Evolutionary conservation across 768 basidiomycete species (phyloP).

Genomic region (Serendipita indica): DNA sequence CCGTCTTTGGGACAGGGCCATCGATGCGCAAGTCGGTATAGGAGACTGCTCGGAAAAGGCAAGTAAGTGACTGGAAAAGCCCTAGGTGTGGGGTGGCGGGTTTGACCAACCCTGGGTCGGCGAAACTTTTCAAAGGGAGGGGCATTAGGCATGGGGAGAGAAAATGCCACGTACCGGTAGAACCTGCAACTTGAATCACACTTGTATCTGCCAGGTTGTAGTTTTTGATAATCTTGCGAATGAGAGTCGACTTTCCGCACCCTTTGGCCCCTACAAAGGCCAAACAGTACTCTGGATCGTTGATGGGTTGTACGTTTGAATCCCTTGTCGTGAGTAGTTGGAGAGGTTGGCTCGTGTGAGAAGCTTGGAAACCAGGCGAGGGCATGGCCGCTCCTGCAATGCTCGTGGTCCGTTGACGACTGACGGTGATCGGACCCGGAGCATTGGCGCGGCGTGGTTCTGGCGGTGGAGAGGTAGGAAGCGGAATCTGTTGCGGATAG

Average conservation of each 20-base stretch:
- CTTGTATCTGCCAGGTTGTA: constrained; percentile 23
- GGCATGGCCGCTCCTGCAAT: neutral
- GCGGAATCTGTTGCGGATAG: neutral
- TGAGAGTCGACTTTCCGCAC: constrained; percentile 77
- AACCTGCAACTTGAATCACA: constrained; percentile 7
- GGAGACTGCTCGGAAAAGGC: neutral
- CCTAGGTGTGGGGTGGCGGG: neutral
- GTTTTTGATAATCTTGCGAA: constrained; percentile 57
- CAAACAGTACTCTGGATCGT: constrained; percentile 23
- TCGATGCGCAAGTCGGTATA: neutral
- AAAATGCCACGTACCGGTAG: neutral
- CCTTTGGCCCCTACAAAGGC: constrained; percentile 63
- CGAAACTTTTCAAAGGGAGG: neutral
- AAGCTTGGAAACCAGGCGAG: neutral
- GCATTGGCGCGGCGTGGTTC: neutral
- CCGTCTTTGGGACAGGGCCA: neutral
- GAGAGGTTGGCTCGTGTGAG: neutral
- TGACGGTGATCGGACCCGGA: neutral
- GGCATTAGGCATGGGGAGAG: neutral
- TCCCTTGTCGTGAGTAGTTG: neutral
- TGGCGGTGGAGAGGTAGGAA: neutral
- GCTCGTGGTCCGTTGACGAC: neutral
- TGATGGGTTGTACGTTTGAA: neutral
- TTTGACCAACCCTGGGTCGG: neutral
- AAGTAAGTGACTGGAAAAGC: neutral